Percentiles rank a stretch among this genome's conserved stretches.
Evolutionary conservation across 306 rosid genomes (phyloP).

Genomic region (Trifolium dubium): DNA sequence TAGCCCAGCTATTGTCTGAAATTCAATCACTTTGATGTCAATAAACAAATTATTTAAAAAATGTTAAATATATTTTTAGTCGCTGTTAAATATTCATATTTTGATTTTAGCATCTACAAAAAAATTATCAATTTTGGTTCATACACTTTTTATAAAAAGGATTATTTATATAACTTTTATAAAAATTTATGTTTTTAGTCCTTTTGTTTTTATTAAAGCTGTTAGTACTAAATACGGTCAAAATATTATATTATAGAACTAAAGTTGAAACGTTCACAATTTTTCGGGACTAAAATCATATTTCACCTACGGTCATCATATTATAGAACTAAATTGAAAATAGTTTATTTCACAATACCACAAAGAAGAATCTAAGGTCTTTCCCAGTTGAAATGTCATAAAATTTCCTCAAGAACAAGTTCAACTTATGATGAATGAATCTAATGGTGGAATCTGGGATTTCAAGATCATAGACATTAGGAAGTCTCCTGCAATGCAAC

Average conservation of each 20-base stretch:
- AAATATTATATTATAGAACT: neutral
- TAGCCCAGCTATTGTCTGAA: slow-evolving; percentile 60
- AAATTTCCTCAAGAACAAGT: slow-evolving; percentile 49
- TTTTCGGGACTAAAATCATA: neutral
- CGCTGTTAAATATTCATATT: too few species aligned
- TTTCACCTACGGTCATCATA: neutral
- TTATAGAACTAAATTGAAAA: neutral
- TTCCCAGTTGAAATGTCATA: slow-evolving; percentile 61
- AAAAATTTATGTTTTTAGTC: too few species aligned
- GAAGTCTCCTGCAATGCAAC: slow-evolving; percentile 49
- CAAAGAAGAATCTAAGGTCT: slow-evolving; percentile 53
- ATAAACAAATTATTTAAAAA: slow-evolving; percentile 12
- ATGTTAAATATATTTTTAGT: neutral
- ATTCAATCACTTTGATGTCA: slow-evolving; percentile 26
- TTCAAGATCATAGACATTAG: slow-evolving; percentile 46
- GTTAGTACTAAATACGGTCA: neutral
- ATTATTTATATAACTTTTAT: too few species aligned
- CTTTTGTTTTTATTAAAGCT: neutral
- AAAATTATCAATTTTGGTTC: neutral
- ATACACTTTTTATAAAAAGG: too few species aligned
- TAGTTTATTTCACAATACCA: slow-evolving; percentile 48
- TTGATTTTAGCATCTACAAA: too few species aligned
- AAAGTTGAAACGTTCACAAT: neutral
- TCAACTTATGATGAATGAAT: slow-evolving; percentile 40
- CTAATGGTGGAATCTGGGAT: slow-evolving; percentile 50